Conservation (phyloP, 2,329 filamentous ascomycete genomes). For the Epichloe elymi region DNA sequence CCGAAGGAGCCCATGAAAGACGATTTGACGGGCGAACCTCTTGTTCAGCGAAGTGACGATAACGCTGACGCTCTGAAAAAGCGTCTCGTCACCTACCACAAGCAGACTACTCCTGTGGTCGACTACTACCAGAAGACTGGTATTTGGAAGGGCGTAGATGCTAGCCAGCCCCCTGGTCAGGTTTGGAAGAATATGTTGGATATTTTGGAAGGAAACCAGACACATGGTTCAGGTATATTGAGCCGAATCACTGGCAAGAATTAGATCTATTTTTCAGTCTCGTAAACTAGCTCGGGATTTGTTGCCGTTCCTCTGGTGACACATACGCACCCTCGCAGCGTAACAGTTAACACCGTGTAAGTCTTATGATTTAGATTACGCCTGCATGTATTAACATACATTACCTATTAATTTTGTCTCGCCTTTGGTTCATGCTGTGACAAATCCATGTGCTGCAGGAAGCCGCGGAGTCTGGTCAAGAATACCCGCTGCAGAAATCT, state of each 20-base stretch:
- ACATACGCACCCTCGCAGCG: neutral
- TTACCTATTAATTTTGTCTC: neutral
- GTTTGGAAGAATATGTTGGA: conserved; percentile 89
- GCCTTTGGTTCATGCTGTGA: neutral
- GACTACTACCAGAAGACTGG: conserved; percentile 94
- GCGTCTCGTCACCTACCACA: conserved; percentile 84
- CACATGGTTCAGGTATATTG: conserved; percentile 26
- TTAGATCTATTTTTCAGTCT: conserved; percentile 7
- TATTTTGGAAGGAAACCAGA: conserved; percentile 53
- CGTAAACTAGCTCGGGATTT: neutral
- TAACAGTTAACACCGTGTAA: conserved; percentile 1
- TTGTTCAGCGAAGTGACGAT: conserved; percentile 93
- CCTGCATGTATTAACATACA: conserved; percentile 8
- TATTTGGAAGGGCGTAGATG: conserved; percentile 93
- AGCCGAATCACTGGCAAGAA: conserved; percentile 20
- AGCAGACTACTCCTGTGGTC: conserved; percentile 85
- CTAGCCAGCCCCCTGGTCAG: conserved; percentile 86
- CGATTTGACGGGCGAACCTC: conserved; percentile 89
- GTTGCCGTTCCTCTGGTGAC: neutral
- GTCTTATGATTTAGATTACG: conserved; percentile 4
- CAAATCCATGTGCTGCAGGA: neutral
- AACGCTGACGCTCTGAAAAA: conserved; percentile 94
- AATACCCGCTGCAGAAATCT: neutral
- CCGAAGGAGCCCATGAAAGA: conserved; percentile 91
- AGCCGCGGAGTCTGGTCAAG: no score